A percentile compares a stretch with the other conserved stretches of the same genome.
Evolutionary conservation across 2,329 filamentous ascomycete species (phyloP).

Genomic region (Pseudomassariella vexata): DNA sequence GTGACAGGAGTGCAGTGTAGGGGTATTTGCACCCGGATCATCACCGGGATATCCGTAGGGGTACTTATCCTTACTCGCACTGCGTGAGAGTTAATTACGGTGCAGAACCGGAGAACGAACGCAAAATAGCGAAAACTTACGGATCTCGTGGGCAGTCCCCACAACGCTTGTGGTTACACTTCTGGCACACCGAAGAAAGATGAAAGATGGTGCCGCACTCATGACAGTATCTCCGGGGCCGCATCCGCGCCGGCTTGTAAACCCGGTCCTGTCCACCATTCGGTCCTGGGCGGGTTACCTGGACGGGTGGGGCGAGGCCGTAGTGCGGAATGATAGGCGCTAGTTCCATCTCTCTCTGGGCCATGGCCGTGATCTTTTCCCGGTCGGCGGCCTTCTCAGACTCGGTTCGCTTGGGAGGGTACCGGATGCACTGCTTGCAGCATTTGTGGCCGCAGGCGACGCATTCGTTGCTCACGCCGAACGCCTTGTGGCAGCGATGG

Average conservation of each 20-base stretch:
- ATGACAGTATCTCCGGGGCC: conserved; percentile 72
- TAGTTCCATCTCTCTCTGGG: conserved; percentile 53
- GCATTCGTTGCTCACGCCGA: conserved; percentile 69
- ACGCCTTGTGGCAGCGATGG: conserved; percentile 72
- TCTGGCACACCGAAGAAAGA: conserved; percentile 50
- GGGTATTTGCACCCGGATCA: conserved; percentile 44
- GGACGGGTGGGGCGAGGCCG: conserved; percentile 41
- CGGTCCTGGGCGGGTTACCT: conserved; percentile 59
- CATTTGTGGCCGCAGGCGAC: conserved; percentile 70
- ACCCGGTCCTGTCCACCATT: conserved; percentile 66
- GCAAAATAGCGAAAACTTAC: conserved; percentile 48
- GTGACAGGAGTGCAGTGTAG: conserved; percentile 54
- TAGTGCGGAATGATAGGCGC: conserved; percentile 47
- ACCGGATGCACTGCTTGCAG: conserved; percentile 74
- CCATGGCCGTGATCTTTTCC: conserved; percentile 33
- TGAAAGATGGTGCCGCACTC: conserved; percentile 61
- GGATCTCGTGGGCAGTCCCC: conserved; percentile 76
- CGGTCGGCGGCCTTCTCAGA: conserved; percentile 47
- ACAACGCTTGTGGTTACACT: conserved; percentile 70
- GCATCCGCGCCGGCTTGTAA: conserved; percentile 65
- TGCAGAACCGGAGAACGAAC: neutral
- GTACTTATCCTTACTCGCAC: conserved; percentile 63
- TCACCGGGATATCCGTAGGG: conserved; percentile 67
- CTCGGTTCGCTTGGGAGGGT: conserved; percentile 61
- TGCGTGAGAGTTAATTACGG: conserved; percentile 22